Percentiles rank a stretch among this genome's conserved stretches.
These are phyloP conservation scores for Hypericum perforatum DNA, from an alignment of 345 rosid genomes.

Conservation along the genomic window DNA sequence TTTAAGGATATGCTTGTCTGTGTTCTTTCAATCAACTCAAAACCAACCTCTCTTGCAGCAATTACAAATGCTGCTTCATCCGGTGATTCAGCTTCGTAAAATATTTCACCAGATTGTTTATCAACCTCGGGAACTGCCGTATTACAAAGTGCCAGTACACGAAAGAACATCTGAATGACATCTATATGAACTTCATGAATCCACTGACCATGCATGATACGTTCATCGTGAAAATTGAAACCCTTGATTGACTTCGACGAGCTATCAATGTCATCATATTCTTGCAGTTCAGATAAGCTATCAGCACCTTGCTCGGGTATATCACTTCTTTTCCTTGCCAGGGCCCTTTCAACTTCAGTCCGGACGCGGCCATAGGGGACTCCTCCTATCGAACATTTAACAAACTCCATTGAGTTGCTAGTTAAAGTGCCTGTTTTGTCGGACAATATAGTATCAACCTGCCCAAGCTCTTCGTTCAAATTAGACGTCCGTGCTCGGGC, in stretches of 20 bases:
- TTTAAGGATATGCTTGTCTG: conserved; percentile 48
- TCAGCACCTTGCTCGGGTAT: conserved; percentile 21
- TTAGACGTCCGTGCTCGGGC: conserved; percentile 85
- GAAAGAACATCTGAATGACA: conserved; percentile 44
- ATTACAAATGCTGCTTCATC: conserved; percentile 86
- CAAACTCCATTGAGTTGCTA: conserved; percentile 93
- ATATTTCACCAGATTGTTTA: conserved; percentile 30
- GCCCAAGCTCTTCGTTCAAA: conserved; percentile 94
- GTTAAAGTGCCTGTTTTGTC: conserved; percentile 96
- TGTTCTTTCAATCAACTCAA: conserved; percentile 52
- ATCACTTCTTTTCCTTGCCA: conserved; percentile 31
- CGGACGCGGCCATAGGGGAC: conserved; percentile 55
- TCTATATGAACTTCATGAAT: conserved; percentile 36
- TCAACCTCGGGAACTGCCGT: conserved; percentile 59
- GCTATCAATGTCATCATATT: conserved; percentile 3
- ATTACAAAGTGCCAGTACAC: conserved; percentile 66
- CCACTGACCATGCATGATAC: conserved; percentile 67
- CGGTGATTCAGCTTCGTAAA: conserved; percentile 79
- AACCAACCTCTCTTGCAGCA: conserved; percentile 80
- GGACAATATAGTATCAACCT: conserved; percentile 66
- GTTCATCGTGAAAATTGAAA: conserved; percentile 74
- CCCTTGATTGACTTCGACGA: conserved; percentile 46
- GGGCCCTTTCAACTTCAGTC: conserved; percentile 69
- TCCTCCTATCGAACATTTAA: conserved; percentile 78
- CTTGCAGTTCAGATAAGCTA: conserved; percentile 10